A percentile compares a stretch with the other conserved stretches of the same genome.
Evolutionary conservation across 140 eudicot species (phyloP).

Genomic region (Cichorium intybus): DNA sequence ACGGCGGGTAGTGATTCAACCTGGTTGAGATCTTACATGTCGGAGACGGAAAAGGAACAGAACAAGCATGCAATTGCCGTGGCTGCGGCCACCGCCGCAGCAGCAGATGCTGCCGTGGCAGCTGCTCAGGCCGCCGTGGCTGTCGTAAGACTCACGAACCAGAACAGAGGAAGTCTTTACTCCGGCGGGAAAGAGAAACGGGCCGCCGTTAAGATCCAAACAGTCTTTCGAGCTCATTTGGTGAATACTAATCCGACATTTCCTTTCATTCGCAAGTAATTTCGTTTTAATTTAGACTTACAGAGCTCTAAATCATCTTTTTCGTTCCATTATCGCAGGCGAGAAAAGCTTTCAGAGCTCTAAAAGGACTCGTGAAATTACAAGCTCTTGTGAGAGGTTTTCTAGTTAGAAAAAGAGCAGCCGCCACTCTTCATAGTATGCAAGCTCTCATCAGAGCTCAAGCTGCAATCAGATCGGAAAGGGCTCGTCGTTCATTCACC

Average conservation of each 20-base stretch:
- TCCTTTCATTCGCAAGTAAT: not conserved
- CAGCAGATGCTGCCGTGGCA: constrained; percentile 97
- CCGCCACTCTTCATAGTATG: constrained; percentile 88
- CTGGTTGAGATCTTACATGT: constrained; percentile 59
- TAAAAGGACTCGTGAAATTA: constrained; percentile 78
- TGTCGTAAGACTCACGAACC: constrained; percentile 82
- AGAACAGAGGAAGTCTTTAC: constrained; percentile 42
- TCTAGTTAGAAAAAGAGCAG: constrained; percentile 71
- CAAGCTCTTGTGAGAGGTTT: constrained; percentile 91
- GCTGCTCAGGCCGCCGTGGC: constrained; percentile 99
- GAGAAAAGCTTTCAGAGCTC: constrained; percentile 75
- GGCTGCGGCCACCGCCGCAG: constrained; percentile 97
- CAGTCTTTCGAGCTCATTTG: constrained; percentile 81
- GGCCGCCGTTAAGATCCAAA: constrained; percentile 80
- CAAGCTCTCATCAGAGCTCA: constrained; percentile 88
- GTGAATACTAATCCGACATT: constrained; percentile 35
- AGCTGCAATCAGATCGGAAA: constrained; percentile 52
- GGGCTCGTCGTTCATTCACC: constrained; percentile 61
- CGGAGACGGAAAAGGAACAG: constrained; percentile 68
- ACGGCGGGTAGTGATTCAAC: constrained; percentile 18
- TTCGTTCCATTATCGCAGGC: constrained; percentile 44
- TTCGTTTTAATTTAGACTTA: not conserved
- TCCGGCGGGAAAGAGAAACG: constrained; percentile 40
- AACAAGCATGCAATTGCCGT: constrained; percentile 95
- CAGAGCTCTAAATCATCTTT: not conserved